Evolutionary conservation across 1,284 basidiomycete species (phyloP), one percentile per base, ranked within the genome.

Genomic region (Apiotrichum gracile): DNA sequence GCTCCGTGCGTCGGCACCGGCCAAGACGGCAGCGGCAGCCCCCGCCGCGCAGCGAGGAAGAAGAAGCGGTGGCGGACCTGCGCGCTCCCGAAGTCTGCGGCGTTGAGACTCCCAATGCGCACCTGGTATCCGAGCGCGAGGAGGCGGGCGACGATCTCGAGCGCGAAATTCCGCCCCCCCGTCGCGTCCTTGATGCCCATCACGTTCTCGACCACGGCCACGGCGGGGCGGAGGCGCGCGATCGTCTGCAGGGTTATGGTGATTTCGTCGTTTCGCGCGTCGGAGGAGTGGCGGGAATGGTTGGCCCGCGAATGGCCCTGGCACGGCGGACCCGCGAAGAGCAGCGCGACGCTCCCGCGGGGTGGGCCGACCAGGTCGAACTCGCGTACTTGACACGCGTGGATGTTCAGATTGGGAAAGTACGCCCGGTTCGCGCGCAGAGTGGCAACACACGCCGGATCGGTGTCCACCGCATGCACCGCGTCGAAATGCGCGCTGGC

Each of bases 141-240:
- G 17, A 68, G 60, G 22, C 48, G 34, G 16, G 43, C 37, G 17
- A 65, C 54, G 1, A 55, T 58, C 17, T 49, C 49, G 2, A 22
- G 22, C 1, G 34, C 25, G n/a, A 33, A 48, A 44, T 55, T 58
- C 14, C 16, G 26, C 5, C 12, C 33, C 8, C 16, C 43, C 9
- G 55, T 47, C 9, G 61, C 57, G 35, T 51, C 41, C 21, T 64
- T 64, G 47, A 66, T 60, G 0, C 66, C 65, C 0, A 59, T 55
- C 1, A 71, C 69, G 42, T 69, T 71, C 49, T 71, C 69, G 16
- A 71, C 33, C 1, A 71, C 38, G 31, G 63, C 57, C 19, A 62
- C 51, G 33, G 57, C 58, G 0, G 69, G 65, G 5, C 31, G 51
- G 2, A 64, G 13, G 4, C 58, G 56, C 5, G 46, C 54, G 14